Conservation (phyloP, 768 basidiomycete species). For the Boletus barrowsii region DNA sequence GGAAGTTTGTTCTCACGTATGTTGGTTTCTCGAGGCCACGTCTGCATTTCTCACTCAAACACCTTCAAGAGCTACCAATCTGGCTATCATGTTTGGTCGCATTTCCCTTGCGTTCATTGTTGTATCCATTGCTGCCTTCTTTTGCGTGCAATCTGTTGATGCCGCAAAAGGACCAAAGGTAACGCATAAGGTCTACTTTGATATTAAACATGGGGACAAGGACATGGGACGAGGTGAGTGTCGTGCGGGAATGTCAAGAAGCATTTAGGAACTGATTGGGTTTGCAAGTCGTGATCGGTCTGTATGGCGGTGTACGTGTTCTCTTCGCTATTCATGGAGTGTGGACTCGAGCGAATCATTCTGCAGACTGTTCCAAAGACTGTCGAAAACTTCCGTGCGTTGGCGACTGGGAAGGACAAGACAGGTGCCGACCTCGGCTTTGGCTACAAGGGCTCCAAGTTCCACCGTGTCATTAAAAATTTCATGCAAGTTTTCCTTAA, state of each 20-base stretch:
- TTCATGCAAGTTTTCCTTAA: conserved; percentile 63
- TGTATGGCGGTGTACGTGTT: conserved; percentile 78
- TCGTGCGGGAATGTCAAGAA: background rate
- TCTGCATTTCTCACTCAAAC: conserved; percentile 16
- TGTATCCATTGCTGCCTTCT: conserved; percentile 62
- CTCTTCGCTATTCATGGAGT: background rate
- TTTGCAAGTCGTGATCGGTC: conserved; percentile 71
- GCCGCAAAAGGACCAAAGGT: conserved; percentile 86
- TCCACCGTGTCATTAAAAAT: conserved; percentile 94
- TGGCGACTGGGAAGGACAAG: conserved; percentile 80
- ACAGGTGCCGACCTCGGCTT: conserved; percentile 63
- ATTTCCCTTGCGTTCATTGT: conserved; percentile 59
- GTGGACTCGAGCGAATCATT: background rate
- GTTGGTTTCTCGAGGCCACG: conserved; percentile 16
- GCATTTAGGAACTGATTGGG: conserved; percentile 2
- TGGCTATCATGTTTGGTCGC: conserved; percentile 50
- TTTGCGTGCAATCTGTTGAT: conserved; percentile 69
- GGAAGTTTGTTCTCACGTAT: conserved; percentile 25
- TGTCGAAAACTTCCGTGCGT: conserved; percentile 94
- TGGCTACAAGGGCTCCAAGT: conserved; percentile 93
- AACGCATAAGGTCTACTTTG: conserved; percentile 92
- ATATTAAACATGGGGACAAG: conserved; percentile 89
- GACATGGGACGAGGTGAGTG: conserved; percentile 74
- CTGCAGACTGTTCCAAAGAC: conserved; percentile 90
- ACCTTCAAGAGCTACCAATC: conserved; percentile 1